Evolutionary conservation across 805 yeast genomes (phyloP).

Genomic region (Candida oleophila): DNA sequence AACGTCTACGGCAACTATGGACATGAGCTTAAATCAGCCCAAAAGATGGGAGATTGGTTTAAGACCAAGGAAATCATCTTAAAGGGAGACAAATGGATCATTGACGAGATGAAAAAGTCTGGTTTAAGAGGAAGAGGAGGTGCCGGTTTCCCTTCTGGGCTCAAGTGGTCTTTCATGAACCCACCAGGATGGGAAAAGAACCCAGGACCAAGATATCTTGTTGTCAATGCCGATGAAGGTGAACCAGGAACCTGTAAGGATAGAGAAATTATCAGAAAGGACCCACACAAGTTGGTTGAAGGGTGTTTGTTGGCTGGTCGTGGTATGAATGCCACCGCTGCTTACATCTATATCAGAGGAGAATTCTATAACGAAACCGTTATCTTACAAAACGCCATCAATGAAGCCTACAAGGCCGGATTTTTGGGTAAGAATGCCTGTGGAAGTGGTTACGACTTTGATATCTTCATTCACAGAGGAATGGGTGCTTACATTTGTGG

Average conservation of each 20-base stretch:
- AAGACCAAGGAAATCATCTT: conserved; percentile 82
- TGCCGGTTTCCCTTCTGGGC: conserved; percentile 90
- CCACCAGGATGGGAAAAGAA: conserved; percentile 96
- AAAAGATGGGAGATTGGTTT: conserved; percentile 87
- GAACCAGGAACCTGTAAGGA: conserved; percentile 95
- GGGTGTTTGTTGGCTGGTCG: conserved; percentile 90
- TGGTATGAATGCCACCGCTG: conserved; percentile 92
- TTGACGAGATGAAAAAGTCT: conserved; percentile 79
- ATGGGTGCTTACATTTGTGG: conserved; percentile 95
- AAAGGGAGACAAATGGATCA: conserved; percentile 88
- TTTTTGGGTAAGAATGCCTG: conserved; percentile 82
- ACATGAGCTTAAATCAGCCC: conserved; percentile 68
- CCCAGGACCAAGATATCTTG: conserved; percentile 83
- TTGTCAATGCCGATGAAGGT: conserved; percentile 92
- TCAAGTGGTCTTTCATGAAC: conserved; percentile 92
- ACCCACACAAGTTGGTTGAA: conserved; percentile 87
- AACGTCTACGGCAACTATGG: conserved; percentile 77
- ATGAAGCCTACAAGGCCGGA: conserved; percentile 83
- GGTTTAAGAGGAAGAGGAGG: conserved; percentile 93
- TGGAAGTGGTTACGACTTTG: conserved; percentile 83
- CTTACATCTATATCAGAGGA: conserved; percentile 87
- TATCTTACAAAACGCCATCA: conserved; percentile 73
- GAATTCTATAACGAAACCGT: conserved; percentile 84
- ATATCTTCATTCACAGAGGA: conserved; percentile 83
- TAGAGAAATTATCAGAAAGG: conserved; percentile 86